A percentile compares a stretch with the other conserved stretches of the same genome.
phyloP scores from a whole-genome alignment of 768 basidiomycete species.

The Suillus americanus region DNA sequence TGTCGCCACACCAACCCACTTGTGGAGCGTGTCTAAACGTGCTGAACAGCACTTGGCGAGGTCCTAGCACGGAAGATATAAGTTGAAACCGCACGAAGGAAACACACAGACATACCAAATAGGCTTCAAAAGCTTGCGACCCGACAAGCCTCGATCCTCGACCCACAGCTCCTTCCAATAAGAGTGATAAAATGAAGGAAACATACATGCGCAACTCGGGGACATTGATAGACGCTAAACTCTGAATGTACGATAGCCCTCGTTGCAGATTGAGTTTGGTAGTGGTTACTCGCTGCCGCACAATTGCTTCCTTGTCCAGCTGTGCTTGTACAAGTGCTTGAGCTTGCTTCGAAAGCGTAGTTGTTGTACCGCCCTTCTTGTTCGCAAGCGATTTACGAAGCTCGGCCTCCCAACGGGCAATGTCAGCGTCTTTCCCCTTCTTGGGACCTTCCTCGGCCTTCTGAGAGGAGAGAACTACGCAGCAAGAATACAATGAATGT shows the following conservation, averaged over 20 bases:
- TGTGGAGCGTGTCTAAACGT: constrained; percentile 63
- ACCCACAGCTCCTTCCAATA: constrained; percentile 67
- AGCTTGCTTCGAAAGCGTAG: constrained; percentile 77
- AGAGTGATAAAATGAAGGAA: constrained; percentile 51
- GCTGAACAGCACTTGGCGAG: constrained; percentile 72
- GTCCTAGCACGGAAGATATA: constrained; percentile 39
- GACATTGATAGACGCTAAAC: constrained; percentile 52
- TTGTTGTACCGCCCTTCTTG: constrained; percentile 63
- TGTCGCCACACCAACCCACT: constrained; percentile 82
- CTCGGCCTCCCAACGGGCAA: constrained; percentile 95
- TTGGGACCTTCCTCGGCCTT: constrained; percentile 49
- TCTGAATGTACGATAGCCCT: constrained; percentile 68
- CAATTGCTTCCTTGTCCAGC: constrained; percentile 71
- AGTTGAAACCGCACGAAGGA: not conserved
- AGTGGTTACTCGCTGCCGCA: constrained; percentile 57
- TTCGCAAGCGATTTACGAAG: constrained; percentile 79
- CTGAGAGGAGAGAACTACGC: constrained; percentile 59
- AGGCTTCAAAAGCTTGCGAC: constrained; percentile 65
- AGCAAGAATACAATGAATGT: constrained; percentile 4
- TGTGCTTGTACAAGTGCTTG: constrained; percentile 83
- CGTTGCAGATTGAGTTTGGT: constrained; percentile 59
- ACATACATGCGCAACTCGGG: constrained; percentile 59
- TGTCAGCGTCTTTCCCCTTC: constrained; percentile 87
- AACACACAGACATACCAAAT: constrained; percentile 56
- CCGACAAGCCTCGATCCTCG: constrained; percentile 65